phyloP scores from a whole-genome alignment of 176 grass and related monocot species.

The Secale cereale region DNA sequence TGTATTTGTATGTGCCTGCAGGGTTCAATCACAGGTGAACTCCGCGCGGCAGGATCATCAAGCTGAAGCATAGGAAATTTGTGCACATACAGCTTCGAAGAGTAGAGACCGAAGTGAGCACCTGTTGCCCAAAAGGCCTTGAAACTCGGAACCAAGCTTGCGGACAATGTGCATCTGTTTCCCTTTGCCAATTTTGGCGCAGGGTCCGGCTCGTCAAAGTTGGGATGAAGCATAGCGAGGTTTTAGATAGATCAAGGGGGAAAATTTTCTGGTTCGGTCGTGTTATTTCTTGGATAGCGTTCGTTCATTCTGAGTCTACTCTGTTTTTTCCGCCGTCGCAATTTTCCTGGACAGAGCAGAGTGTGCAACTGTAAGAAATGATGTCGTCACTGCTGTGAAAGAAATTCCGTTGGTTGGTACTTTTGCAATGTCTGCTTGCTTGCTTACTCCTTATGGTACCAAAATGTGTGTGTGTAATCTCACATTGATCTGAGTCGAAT shows the following conservation, averaged over 20 bases:
- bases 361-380: slow-evolving; percentile 26
- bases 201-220: slow-evolving; percentile 15
- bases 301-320: background rate
- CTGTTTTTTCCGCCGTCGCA: slow-evolving; percentile 21
- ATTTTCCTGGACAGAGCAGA: slow-evolving; percentile 38
- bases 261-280: background rate
- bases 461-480: no score
- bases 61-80: slow-evolving; percentile 9
- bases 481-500: no score
- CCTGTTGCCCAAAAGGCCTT: slow-evolving; percentile 14
- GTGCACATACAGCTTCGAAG: slow-evolving; percentile 34
- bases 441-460: no score
- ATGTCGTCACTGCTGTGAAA: slow-evolving; percentile 15
- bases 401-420: slow-evolving; percentile 19
- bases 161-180: slow-evolving; percentile 13
- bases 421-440: background rate
- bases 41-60: background rate
- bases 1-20: slow-evolving; percentile 10
- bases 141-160: slow-evolving; percentile 12
- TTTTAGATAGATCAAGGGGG: slow-evolving; percentile 25
- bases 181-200: slow-evolving; percentile 19
- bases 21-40: slow-evolving; percentile 45
- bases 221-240: slow-evolving; percentile 36
- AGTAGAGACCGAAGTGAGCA: slow-evolving; percentile 17
- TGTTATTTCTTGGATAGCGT: slow-evolving; percentile 5